Conservation (phyloP, 169 alveolate genomes). For the Perkinsus chesapeaki region DNA sequence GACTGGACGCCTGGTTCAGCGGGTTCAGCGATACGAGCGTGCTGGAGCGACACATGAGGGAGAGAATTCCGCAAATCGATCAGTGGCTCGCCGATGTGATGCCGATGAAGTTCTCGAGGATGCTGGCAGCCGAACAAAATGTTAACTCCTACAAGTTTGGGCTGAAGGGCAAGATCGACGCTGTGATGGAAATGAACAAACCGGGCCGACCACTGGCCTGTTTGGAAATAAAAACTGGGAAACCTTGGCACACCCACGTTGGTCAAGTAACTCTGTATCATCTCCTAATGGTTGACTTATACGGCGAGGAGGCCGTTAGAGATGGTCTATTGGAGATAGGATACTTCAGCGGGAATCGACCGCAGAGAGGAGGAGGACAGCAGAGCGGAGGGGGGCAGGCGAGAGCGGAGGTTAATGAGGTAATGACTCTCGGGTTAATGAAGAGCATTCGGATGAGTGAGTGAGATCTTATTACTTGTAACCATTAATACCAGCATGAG, state of each 20-base stretch:
- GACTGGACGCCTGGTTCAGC: not conserved
- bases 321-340: not conserved
- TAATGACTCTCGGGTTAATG: not conserved
- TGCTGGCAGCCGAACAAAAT: not conserved
- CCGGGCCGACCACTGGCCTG: not conserved
- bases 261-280: not conserved
- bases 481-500: too few species aligned
- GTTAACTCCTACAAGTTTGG: not conserved
- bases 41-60: not conserved
- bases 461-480: too few species aligned
- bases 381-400: not conserved
- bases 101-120: not conserved
- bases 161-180: not conserved
- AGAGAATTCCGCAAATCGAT: not conserved
- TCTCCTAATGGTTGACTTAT: not conserved
- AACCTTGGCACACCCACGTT: not conserved
- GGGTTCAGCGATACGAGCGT: not conserved
- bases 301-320: not conserved
- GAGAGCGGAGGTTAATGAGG: not conserved
- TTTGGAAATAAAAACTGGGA: not conserved
- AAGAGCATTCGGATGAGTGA: too few species aligned
- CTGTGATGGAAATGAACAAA: not conserved
- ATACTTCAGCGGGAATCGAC: not conserved
- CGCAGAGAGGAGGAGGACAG: not conserved
- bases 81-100: not conserved